Evolutionary conservation across 371 early-diverging fungal species (phyloP).

Genomic region (Mortierella sp.): DNA sequence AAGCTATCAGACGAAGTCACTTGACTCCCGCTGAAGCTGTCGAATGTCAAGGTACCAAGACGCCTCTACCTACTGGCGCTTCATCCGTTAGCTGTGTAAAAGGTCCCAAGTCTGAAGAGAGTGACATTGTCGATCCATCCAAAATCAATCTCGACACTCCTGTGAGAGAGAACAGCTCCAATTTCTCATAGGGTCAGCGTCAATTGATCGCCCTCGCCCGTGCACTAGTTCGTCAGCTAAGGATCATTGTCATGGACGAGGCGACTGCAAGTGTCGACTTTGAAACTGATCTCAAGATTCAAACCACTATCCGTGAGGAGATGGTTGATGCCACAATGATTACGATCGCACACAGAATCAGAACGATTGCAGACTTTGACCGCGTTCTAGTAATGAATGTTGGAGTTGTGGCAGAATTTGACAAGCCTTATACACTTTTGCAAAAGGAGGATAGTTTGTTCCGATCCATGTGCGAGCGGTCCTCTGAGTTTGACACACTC

Average conservation of each 20-base stretch:
- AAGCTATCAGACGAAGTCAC: conserved; percentile 64
- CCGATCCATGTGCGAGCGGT: conserved; percentile 72
- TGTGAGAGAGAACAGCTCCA: conserved; percentile 76
- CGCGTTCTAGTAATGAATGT: conserved; percentile 74
- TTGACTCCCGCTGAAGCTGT: conserved; percentile 40
- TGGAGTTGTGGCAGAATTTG: conserved; percentile 76
- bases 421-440: conserved; percentile 66
- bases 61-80: conserved; percentile 25
- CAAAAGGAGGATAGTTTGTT: conserved; percentile 61
- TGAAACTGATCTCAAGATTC: conserved; percentile 72
- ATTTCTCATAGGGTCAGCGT: conserved; percentile 85
- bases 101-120: neutral
- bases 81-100: conserved; percentile 26
- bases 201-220: conserved; percentile 87
- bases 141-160: conserved; percentile 63
- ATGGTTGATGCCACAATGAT: conserved; percentile 68
- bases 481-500: conserved; percentile 72
- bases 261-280: conserved; percentile 86
- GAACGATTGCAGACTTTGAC: conserved; percentile 88
- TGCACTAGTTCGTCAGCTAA: conserved; percentile 73
- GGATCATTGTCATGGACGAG: conserved; percentile 84
- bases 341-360: conserved; percentile 78
- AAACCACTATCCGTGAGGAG: conserved; percentile 76
- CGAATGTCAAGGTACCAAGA: neutral
- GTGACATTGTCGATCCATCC: conserved; percentile 29